These are phyloP conservation scores for Rubus idaeus DNA, from an alignment of 306 rosid genomes.

Conservation along the genomic window DNA sequence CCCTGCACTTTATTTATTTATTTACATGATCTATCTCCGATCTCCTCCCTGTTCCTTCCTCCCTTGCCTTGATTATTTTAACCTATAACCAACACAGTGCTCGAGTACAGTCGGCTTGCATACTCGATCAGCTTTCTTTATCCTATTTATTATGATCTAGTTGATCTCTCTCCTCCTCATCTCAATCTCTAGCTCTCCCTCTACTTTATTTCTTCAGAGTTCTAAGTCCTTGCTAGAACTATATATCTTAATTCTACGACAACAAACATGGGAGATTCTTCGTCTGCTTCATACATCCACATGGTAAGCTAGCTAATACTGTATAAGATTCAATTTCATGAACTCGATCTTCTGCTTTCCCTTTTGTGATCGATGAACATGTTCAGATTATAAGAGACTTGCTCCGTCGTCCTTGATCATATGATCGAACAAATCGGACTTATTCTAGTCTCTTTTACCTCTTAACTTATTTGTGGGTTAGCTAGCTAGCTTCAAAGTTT, in stretches of 20 bases:
- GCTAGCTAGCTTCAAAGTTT: background rate
- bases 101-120: background rate
- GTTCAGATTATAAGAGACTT: background rate
- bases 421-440: background rate
- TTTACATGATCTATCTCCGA: background rate
- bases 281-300: conserved; percentile 82
- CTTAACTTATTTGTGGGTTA: background rate
- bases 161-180: background rate
- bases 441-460: background rate
- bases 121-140: background rate
- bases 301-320: conserved; percentile 43
- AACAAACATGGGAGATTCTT: conserved; percentile 55
- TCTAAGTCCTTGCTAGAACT: background rate
- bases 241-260: background rate
- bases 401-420: background rate
- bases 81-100: background rate
- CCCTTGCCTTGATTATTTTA: conserved; percentile 11
- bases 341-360: too few species aligned
- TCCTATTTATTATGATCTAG: background rate
- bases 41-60: background rate
- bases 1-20: conserved; percentile 2
- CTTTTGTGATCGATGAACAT: background rate
- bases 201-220: background rate
- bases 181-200: background rate
- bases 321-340: background rate